phyloP scores from a whole-genome alignment of 441 rosid genomes.

The Erysimum cheiri region DNA sequence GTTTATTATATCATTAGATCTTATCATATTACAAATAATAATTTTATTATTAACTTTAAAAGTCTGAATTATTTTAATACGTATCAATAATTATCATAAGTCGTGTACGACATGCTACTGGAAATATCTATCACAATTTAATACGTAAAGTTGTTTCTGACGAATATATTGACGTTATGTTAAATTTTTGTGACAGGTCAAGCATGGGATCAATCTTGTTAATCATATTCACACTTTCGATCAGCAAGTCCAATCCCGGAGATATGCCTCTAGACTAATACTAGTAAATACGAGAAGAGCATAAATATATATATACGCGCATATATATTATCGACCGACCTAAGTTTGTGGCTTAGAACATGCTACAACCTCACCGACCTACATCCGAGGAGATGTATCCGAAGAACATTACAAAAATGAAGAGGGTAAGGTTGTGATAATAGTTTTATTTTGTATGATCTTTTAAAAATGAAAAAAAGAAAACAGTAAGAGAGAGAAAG shows the following conservation, averaged over 20 bases:
- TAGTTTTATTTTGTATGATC: slow-evolving; percentile 21
- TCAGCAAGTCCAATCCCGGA: slow-evolving; percentile 49
- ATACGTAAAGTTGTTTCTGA: slow-evolving; percentile 29
- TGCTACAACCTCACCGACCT: slow-evolving; percentile 42
- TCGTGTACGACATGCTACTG: slow-evolving; percentile 18
- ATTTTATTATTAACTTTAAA: not conserved
- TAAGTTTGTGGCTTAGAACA: slow-evolving; percentile 36
- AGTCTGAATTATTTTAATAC: not conserved
- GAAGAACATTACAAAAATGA: slow-evolving; percentile 38
- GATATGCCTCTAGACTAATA: slow-evolving; percentile 41
- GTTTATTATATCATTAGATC: not conserved
- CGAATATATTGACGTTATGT: slow-evolving; percentile 16
- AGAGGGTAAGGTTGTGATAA: slow-evolving; percentile 34
- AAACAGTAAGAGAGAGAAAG: slow-evolving; percentile 33
- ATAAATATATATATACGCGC: slow-evolving; percentile 3
- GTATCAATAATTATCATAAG: not conserved
- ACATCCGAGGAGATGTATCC: slow-evolving; percentile 38
- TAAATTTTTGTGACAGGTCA: slow-evolving; percentile 60
- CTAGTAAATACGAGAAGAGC: slow-evolving; percentile 6
- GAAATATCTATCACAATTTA: not conserved
- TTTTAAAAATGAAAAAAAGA: slow-evolving; percentile 8
- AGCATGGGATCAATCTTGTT: slow-evolving; percentile 89
- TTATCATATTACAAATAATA: not conserved
- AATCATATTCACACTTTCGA: slow-evolving; percentile 84
- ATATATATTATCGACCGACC: slow-evolving; percentile 36